These are phyloP conservation scores for Alternaria dauci DNA, from an alignment of 2,329 filamentous ascomycete species.

Conservation along the genomic window DNA sequence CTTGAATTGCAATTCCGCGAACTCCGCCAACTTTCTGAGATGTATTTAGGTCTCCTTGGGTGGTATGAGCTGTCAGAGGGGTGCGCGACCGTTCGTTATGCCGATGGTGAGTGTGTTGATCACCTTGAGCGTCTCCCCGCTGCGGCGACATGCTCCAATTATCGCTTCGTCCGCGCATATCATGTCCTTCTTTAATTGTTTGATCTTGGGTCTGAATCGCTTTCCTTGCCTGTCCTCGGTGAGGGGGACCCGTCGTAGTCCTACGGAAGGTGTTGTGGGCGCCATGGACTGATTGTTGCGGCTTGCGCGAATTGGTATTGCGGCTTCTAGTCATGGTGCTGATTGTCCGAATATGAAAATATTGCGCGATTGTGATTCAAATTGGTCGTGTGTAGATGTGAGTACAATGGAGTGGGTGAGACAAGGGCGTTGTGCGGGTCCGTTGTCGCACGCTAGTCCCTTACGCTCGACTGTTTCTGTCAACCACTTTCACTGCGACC, in stretches of 20 bases:
- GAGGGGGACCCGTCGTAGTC: not conserved
- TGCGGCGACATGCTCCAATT: conserved; percentile 2
- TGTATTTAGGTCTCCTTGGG: not conserved
- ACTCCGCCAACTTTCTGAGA: not conserved
- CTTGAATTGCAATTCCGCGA: not conserved
- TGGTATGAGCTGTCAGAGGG: not conserved
- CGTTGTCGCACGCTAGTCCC: conserved; percentile 5
- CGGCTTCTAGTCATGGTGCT: not conserved
- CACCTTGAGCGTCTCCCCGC: not conserved
- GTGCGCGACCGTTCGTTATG: not conserved
- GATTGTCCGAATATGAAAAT: not conserved
- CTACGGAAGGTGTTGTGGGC: not conserved
- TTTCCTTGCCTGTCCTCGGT: not conserved
- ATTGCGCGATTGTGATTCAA: not conserved
- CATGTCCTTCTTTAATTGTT: not conserved
- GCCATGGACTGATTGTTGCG: not conserved
- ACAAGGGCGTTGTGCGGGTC: conserved; percentile 15
- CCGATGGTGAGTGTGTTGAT: not conserved
- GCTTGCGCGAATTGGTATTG: not conserved
- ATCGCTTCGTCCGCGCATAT: not conserved
- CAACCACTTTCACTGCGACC: conserved; percentile 4
- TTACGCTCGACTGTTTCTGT: not conserved
- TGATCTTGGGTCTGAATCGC: not conserved
- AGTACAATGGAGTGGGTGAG: not conserved
- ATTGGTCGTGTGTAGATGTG: not conserved